These are phyloP conservation scores for Royoungia palumana DNA, from an alignment of 768 basidiomycete species.

Conservation along the genomic window DNA sequence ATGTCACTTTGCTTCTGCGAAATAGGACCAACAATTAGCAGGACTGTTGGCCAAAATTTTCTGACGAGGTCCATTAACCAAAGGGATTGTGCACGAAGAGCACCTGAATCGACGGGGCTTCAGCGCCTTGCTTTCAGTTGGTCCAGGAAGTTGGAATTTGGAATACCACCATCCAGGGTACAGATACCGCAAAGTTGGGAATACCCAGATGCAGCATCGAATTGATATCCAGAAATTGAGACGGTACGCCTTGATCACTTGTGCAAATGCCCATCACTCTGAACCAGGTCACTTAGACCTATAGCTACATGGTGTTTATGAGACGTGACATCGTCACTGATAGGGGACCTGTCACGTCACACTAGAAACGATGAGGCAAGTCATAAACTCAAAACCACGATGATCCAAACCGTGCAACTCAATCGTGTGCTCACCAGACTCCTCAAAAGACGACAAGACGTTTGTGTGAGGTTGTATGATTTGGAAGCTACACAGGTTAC, in stretches of 20 bases:
- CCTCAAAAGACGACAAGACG: slow-evolving; percentile 18
- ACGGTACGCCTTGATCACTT: slow-evolving; percentile 4
- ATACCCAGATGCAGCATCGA: not conserved
- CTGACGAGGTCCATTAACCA: not conserved
- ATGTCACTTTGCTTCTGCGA: slow-evolving; percentile 18
- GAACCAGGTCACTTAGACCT: no score
- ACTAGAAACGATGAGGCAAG: slow-evolving; percentile 24
- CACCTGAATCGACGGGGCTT: not conserved
- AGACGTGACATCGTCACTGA: slow-evolving; percentile 26
- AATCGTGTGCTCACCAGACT: slow-evolving; percentile 27
- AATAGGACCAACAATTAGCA: not conserved
- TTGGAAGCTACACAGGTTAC: slow-evolving; percentile 11
- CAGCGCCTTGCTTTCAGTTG: not conserved
- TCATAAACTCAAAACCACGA: slow-evolving; percentile 30
- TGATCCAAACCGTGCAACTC: slow-evolving; percentile 22
- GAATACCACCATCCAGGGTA: no score
- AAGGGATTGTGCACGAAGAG: slow-evolving; percentile 2
- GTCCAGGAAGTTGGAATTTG: slow-evolving; percentile 14
- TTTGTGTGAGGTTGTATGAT: slow-evolving; percentile 29
- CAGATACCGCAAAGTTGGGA: no score
- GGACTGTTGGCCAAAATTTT: not conserved
- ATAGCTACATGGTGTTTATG: no score
- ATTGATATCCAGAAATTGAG: not conserved
- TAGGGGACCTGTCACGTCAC: slow-evolving; percentile 31
- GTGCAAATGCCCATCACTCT: not conserved